Evolutionary conservation across 2,329 filamentous ascomycete species (phyloP).

Genomic region (Stagonosporopsis tanaceti): DNA sequence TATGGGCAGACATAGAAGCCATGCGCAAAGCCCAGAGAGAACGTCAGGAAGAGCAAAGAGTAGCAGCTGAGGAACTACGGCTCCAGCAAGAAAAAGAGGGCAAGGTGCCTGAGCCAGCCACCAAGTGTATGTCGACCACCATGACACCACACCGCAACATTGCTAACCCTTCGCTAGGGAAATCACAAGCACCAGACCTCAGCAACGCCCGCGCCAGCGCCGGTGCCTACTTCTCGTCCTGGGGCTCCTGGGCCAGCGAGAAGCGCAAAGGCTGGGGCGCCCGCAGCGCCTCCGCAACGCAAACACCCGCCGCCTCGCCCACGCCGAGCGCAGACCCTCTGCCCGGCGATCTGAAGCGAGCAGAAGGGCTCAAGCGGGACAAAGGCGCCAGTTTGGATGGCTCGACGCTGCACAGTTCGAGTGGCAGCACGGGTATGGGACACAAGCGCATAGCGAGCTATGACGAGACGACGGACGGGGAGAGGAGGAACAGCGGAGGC

Average conservation of each 20-base stretch:
- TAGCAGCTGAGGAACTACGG: conserved; percentile 40
- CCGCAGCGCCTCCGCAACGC: conserved; percentile 20
- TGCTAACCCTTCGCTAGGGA: conserved; percentile 27
- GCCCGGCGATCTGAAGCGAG: conserved; percentile 36
- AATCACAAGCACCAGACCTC: conserved; percentile 54
- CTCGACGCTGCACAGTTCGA: conserved; percentile 6
- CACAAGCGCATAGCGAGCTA: conserved; percentile 17
- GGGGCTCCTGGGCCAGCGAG: conserved; percentile 73
- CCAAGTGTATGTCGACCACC: conserved; percentile 35
- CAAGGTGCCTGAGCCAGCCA: conserved; percentile 18
- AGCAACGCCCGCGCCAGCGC: conserved; percentile 57
- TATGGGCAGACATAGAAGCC: conserved; percentile 90
- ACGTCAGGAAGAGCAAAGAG: conserved; percentile 64
- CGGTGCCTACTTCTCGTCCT: conserved; percentile 69
- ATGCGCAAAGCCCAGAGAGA: conserved; percentile 77
- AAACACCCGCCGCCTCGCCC: conserved; percentile 34
- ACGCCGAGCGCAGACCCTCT: conserved; percentile 26
- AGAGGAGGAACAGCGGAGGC: conserved; percentile 1
- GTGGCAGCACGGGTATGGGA: background rate
- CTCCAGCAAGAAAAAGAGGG: conserved; percentile 32
- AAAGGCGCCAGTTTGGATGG: conserved; percentile 25
- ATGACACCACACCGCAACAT: background rate
- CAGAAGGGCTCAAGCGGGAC: conserved; percentile 38
- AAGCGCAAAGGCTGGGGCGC: conserved; percentile 64
- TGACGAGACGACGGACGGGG: conserved; percentile 15